phyloP scores from a whole-genome alignment of 2,329 filamentous ascomycete species.

The Colletotrichum orchidophilum region DNA sequence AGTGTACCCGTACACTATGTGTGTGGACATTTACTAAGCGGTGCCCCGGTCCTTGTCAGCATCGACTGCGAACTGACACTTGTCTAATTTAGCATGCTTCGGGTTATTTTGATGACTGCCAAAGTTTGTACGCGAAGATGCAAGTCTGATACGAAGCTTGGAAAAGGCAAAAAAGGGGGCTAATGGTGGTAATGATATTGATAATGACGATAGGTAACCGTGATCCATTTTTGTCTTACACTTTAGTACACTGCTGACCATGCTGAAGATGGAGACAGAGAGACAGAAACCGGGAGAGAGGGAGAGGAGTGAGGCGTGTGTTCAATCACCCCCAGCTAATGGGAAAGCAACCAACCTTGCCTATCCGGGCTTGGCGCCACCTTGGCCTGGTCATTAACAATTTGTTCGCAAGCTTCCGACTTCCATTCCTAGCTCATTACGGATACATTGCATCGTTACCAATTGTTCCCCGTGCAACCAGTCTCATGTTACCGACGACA shows the following conservation, averaged over 20 bases:
- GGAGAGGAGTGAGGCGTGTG: neutral
- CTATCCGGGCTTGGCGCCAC: neutral
- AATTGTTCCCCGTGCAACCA: neutral
- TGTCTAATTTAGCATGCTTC: neutral
- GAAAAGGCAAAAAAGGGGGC: neutral
- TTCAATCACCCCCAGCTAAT: neutral
- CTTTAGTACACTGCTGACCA: neutral
- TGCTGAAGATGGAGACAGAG: neutral
- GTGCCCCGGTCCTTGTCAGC: slow-evolving; percentile 4
- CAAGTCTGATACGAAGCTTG: neutral
- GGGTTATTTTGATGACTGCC: neutral
- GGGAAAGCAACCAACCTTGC: neutral
- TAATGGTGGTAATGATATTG: neutral
- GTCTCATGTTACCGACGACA: neutral
- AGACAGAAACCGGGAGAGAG: too few relatives aligned
- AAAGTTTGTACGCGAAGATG: neutral
- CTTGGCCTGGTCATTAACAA: slow-evolving; percentile 1
- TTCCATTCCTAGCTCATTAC: neutral
- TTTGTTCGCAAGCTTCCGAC: slow-evolving; percentile 2
- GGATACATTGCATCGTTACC: neutral
- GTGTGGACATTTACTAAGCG: neutral
- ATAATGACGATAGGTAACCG: neutral
- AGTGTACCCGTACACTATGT: neutral
- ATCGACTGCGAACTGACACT: neutral
- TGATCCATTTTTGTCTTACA: neutral